Evolutionary conservation across 129 eudicot species (phyloP), one percentile per base, ranked within the genome.

Genomic region (Silybum marianum): DNA sequence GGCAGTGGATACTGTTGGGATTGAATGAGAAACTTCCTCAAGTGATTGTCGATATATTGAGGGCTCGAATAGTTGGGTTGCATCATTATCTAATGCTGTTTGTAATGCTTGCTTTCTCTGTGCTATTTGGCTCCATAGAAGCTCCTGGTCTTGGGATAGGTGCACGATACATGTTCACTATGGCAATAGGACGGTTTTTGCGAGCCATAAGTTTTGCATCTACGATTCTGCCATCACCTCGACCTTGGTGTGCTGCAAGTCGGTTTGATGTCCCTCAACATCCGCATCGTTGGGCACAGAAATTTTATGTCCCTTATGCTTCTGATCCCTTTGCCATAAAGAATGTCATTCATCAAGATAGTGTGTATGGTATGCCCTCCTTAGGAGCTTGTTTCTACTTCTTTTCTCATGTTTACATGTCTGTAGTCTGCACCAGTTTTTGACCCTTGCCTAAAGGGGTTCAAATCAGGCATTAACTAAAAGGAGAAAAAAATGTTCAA

Each of bases 81-180:
- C 98, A 96, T 78, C 99, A 96, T 82, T 96, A 77, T 85, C 88
- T 96, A 71, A 96, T 96, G 98, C 81, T 96, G 72, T 96, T 93
- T 84, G 89, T 96, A 65, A 96, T 96, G 99, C 95, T 96, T 34
- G 97, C 89, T 78, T 96, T 96, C 82, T 96, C 99, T 40, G 99
- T 96, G 71, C 88, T 96, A 14, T 96, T 96, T 67, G 91, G 84
- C 74, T 93, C 98, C 77, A 79, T 96, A 69, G 91, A 96, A 86
- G 97, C 99, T 68, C 99, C 99, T 87, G 99, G 99, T 69, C 95
- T 96, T 67, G 99, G 99, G 63, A 79, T 96, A 23, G 99, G 95
- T 67, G 99, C 99, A 63, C 87, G 99, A 65, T 96, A 93, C 87
- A 89, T 96, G 97, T 93, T 96, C 82, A 96, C 99, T 24, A 96